These are phyloP conservation scores for Nannochloris sp. DNA, from an alignment of 139 green algal species.

Conservation along the genomic window DNA sequence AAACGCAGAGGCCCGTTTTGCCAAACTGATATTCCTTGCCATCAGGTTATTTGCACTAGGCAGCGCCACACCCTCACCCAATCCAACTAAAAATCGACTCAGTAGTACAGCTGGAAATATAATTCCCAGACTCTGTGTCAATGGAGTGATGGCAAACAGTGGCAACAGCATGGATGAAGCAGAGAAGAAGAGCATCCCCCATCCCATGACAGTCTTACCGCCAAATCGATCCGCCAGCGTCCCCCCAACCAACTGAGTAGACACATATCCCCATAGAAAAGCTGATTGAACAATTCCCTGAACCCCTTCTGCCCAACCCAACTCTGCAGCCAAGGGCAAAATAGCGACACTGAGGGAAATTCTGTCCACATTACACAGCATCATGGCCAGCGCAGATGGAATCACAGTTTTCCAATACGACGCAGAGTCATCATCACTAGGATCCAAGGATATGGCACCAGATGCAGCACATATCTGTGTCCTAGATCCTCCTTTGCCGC, in stretches of 20 bases:
- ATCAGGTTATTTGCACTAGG: conserved; percentile 90
- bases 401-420: conserved; percentile 33
- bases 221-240: conserved; percentile 75
- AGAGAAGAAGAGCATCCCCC: conserved; percentile 75
- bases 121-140: conserved; percentile 28
- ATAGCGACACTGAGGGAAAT: conserved; percentile 92
- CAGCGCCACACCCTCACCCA: conserved; percentile 88
- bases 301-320: conserved; percentile 68
- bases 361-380: conserved; percentile 97
- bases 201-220: conserved; percentile 71
- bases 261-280: conserved; percentile 92
- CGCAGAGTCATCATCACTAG: background rate
- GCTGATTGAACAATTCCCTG: conserved; percentile 80
- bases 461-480: no score
- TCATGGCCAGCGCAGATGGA: conserved; percentile 54
- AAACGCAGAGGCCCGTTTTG: conserved; percentile 47
- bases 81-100: conserved; percentile 56
- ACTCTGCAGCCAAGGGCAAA: conserved; percentile 74
- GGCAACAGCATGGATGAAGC: conserved; percentile 68
- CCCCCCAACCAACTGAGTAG: conserved; percentile 79
- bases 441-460: background rate
- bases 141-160: conserved; percentile 22
- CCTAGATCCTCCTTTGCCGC: no score
- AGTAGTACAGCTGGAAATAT: conserved; percentile 55
- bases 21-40: conserved; percentile 44